A percentile compares a stretch with the other conserved stretches of the same genome.
Conservation (phyloP, 2,329 filamentous ascomycete genomes). For the Thermoascus crustaceus region DNA sequence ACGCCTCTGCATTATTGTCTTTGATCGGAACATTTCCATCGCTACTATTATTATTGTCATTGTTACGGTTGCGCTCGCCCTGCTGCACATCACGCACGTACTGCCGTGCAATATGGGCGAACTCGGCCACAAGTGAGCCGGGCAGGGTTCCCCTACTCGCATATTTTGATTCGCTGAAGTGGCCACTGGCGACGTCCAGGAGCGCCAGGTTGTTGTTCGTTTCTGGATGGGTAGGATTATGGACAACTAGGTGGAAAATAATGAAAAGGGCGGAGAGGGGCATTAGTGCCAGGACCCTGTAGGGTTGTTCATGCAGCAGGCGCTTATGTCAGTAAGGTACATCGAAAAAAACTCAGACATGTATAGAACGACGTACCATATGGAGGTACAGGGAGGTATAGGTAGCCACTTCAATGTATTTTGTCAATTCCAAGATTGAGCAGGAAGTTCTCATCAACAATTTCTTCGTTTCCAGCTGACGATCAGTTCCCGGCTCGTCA, state of each 20-base stretch:
- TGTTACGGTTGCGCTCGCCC: neutral
- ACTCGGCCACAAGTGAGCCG: conserved; percentile 29
- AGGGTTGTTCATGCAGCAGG: neutral
- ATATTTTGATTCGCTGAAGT: conserved; percentile 32
- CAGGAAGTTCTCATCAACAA: conserved; percentile 19
- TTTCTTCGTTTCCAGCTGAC: conserved; percentile 11
- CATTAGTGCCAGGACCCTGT: conserved; percentile 18
- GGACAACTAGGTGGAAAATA: conserved; percentile 29
- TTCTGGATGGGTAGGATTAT: conserved; percentile 22
- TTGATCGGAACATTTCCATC: neutral
- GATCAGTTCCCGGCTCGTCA: conserved; percentile 5
- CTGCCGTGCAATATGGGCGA: conserved; percentile 32
- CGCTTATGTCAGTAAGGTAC: too few relatives aligned
- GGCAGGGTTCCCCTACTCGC: conserved; percentile 26
- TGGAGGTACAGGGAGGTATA: conserved; percentile 20
- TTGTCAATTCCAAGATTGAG: conserved; percentile 20
- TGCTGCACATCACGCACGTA: conserved; percentile 17
- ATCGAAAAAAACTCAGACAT: too few relatives aligned
- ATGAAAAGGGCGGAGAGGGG: conserved; percentile 27
- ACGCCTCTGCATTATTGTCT: too few relatives aligned
- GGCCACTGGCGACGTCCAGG: conserved; percentile 32
- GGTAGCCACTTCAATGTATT: conserved; percentile 19
- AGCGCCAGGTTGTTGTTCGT: conserved; percentile 27
- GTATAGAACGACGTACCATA: conserved; percentile 20
- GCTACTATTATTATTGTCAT: neutral